Percentiles rank a stretch among this genome's conserved stretches.
Evolutionary conservation across 1,284 basidiomycete species (phyloP).

Genomic region (Stygiomarasmius scandens): DNA sequence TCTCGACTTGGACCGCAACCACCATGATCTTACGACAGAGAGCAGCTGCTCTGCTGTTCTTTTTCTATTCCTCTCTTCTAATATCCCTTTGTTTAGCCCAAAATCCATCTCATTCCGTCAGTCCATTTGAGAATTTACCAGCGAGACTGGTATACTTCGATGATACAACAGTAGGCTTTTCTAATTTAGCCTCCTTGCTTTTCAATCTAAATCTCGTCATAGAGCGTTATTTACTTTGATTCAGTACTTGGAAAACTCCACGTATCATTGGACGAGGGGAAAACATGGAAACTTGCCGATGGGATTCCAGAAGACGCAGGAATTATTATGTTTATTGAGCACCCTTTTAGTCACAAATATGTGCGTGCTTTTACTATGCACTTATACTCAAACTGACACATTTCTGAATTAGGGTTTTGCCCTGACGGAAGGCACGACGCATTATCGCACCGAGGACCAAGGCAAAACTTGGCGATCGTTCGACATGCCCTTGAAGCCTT

Average conservation of each 20-base stretch:
- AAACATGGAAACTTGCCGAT: conserved; percentile 68
- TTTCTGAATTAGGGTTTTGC: conserved; percentile 79
- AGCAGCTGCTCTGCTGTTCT: conserved; percentile 22
- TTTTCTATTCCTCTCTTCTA: conserved; percentile 18
- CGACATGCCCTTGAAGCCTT: conserved; percentile 64
- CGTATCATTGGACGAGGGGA: conserved; percentile 91
- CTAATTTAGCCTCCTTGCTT: background rate
- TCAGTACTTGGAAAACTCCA: conserved; percentile 67
- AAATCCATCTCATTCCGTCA: conserved; percentile 41
- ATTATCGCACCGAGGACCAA: conserved; percentile 86
- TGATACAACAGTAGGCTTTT: conserved; percentile 72
- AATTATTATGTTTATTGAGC: conserved; percentile 79
- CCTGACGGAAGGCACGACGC: conserved; percentile 68
- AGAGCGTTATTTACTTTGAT: conserved; percentile 88
- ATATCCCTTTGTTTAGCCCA: conserved; percentile 24
- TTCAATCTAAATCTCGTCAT: background rate
- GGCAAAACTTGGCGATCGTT: conserved; percentile 87
- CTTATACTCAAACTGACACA: conserved; percentile 6
- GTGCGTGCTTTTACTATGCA: conserved; percentile 43
- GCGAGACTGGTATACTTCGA: conserved; percentile 91
- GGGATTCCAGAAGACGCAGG: conserved; percentile 67
- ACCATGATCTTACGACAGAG: conserved; percentile 29
- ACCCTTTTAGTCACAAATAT: conserved; percentile 82
- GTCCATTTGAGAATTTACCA: conserved; percentile 74
- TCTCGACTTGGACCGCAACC: conserved; percentile 14